phyloP scores from a whole-genome alignment of 371 early-diverging fungal species.

The Haplosporangium sp. region DNA sequence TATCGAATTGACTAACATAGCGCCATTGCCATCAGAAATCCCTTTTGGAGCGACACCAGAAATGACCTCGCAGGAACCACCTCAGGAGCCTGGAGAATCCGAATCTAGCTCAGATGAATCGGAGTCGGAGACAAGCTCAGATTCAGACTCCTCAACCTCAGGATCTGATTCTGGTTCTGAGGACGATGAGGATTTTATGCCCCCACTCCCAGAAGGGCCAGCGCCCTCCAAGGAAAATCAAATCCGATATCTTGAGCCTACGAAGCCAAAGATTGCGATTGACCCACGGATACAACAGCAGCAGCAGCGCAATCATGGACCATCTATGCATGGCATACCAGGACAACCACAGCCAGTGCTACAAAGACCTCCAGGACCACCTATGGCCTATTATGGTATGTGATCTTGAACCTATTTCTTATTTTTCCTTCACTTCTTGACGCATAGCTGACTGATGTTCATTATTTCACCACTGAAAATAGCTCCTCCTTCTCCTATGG shows the following conservation, averaged over 20 bases:
- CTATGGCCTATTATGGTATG: constrained; percentile 26
- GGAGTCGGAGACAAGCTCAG: constrained; percentile 31
- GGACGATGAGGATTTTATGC: constrained; percentile 43
- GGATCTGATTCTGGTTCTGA: constrained; percentile 26
- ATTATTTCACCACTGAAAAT: background rate
- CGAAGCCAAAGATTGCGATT: constrained; percentile 21
- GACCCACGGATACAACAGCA: constrained; percentile 27
- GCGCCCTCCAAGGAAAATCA: constrained; percentile 39
- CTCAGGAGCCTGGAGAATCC: background rate
- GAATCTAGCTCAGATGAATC: constrained; percentile 14
- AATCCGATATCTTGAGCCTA: constrained; percentile 11
- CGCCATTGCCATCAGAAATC: constrained; percentile 22
- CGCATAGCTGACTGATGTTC: background rate
- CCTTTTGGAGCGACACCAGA: constrained; percentile 7
- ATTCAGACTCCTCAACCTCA: constrained; percentile 33
- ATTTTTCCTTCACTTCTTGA: too few species aligned
- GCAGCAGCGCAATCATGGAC: constrained; percentile 4
- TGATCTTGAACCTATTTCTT: background rate
- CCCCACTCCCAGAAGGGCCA: constrained; percentile 43
- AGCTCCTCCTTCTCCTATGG: constrained; percentile 14
- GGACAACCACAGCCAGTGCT: constrained; percentile 20
- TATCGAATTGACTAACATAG: constrained; percentile 8
- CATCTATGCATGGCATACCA: constrained; percentile 12
- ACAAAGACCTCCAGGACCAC: constrained; percentile 23
- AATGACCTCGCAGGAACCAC: constrained; percentile 4